Evolutionary conservation across 805 yeast species (phyloP).

Genomic region (Yarrowia deformans): DNA sequence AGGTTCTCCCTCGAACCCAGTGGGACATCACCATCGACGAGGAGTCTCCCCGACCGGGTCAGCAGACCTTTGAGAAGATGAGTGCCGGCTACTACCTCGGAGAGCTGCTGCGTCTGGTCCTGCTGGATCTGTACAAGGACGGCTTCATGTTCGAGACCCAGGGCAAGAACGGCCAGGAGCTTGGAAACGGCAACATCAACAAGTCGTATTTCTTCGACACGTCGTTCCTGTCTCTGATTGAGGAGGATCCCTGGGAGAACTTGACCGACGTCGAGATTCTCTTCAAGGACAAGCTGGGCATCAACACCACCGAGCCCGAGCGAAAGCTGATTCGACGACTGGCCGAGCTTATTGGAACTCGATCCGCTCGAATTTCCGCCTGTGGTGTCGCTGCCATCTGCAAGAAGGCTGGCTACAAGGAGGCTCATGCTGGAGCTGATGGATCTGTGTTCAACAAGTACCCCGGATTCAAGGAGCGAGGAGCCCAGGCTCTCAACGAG

Average conservation of each 20-base stretch:
- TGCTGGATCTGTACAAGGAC: constrained; percentile 72
- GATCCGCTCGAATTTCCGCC: constrained; percentile 90
- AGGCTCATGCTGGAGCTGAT: constrained; percentile 91
- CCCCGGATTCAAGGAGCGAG: constrained; percentile 89
- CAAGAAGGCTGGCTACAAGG: constrained; percentile 75
- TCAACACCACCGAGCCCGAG: constrained; percentile 76
- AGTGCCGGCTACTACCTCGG: constrained; percentile 96
- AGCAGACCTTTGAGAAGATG: constrained; percentile 96
- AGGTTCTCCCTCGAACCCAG: constrained; percentile 84
- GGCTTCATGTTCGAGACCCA: constrained; percentile 72
- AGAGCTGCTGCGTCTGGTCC: constrained; percentile 81
- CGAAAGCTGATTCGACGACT: constrained; percentile 81
- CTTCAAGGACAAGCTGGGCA: constrained; percentile 64
- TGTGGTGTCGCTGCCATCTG: constrained; percentile 97
- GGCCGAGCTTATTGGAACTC: constrained; percentile 86
- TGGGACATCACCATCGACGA: constrained; percentile 82
- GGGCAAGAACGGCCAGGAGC: constrained; percentile 32
- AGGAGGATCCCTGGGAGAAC: constrained; percentile 87
- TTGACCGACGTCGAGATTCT: constrained; percentile 74
- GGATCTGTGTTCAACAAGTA: constrained; percentile 95
- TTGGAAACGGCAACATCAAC: constrained; percentile 55
- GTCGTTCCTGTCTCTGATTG: constrained; percentile 84
- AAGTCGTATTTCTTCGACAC: constrained; percentile 83
- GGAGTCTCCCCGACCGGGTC: constrained; percentile 94
- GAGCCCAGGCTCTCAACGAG: constrained; percentile 85